phyloP scores from a whole-genome alignment of 345 rosid species.

The Salix viminalis region DNA sequence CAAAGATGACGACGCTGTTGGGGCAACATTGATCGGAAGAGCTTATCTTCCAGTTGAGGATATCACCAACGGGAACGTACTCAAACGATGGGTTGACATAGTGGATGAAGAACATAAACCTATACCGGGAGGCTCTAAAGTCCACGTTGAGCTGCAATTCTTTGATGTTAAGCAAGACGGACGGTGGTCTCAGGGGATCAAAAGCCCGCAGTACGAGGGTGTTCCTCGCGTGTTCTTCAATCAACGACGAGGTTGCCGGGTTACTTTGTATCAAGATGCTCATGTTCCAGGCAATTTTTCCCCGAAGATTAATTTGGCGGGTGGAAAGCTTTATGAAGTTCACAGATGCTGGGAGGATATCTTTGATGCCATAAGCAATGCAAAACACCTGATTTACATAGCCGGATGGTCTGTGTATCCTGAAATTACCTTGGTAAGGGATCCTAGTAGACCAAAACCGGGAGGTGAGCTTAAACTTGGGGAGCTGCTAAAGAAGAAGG shows the following conservation, averaged over 20 bases:
- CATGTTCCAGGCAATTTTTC: conserved; percentile 39
- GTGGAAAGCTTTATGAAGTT: conserved; percentile 28
- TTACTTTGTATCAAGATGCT: conserved; percentile 77
- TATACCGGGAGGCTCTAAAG: conserved; percentile 38
- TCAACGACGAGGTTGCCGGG: conserved; percentile 26
- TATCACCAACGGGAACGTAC: conserved; percentile 27
- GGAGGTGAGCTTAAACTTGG: conserved; percentile 45
- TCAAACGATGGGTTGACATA: conserved; percentile 43
- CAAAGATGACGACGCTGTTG: conserved; percentile 46
- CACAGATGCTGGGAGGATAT: conserved; percentile 79
- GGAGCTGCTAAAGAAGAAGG: conserved; percentile 55
- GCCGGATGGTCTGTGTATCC: conserved; percentile 78
- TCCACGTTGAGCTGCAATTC: conserved; percentile 50
- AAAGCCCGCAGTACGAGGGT: conserved; percentile 30
- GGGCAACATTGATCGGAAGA: conserved; percentile 65
- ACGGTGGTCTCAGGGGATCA: conserved; percentile 63
- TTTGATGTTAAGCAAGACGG: conserved; percentile 22
- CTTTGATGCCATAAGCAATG: conserved; percentile 54
- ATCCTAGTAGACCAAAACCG: conserved; percentile 28
- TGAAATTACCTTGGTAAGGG: conserved; percentile 51
- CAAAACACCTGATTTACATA: conserved; percentile 60
- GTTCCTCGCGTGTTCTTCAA: conserved; percentile 53
- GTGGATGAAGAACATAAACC: conserved; percentile 33
- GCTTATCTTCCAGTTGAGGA: conserved; percentile 64
- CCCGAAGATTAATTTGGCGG: conserved; percentile 12